Conservation (phyloP, 2,329 filamentous ascomycete species). For the Geoglossum cookeanum region DNA sequence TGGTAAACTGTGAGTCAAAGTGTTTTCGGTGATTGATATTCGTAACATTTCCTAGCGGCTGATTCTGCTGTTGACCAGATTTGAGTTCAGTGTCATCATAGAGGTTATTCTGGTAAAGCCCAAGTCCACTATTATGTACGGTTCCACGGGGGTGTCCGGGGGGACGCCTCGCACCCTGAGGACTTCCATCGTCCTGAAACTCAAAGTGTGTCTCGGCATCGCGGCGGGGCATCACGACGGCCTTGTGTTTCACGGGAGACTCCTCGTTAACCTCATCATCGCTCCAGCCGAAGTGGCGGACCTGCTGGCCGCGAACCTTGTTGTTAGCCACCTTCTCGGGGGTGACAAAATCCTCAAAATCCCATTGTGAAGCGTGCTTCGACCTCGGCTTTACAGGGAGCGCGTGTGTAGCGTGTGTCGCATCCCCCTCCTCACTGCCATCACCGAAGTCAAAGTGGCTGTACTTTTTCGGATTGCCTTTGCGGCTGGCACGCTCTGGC, state of each 20-base stretch:
- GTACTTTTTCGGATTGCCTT: conserved; percentile 61
- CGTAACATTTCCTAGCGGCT: conserved; percentile 44
- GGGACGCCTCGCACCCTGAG: conserved; percentile 29
- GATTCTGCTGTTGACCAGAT: conserved; percentile 14
- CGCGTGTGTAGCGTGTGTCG: conserved; percentile 18
- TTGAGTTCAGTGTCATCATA: conserved; percentile 32
- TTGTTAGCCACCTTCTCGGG: conserved; percentile 56
- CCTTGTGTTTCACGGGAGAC: conserved; percentile 38
- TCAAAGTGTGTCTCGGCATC: conserved; percentile 74
- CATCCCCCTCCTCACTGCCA: conserved; percentile 34
- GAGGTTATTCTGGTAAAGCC: conserved; percentile 61
- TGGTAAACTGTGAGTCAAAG: conserved; percentile 59
- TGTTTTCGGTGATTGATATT: conserved; percentile 58
- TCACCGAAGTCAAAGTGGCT: conserved; percentile 71
- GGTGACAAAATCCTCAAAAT: conserved; percentile 72
- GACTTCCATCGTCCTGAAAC: conserved; percentile 54
- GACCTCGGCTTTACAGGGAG: conserved; percentile 14
- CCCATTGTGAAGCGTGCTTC: conserved; percentile 61
- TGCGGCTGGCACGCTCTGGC: conserved; percentile 28
- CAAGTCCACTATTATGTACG: conserved; percentile 46
- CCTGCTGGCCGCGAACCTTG: conserved; percentile 47
- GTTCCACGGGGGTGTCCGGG: conserved; percentile 31
- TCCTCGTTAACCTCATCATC: conserved; percentile 39
- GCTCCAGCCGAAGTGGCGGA: conserved; percentile 59
- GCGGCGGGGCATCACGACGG: conserved; percentile 49